A percentile compares a stretch with the other conserved stretches of the same genome.
Conservation (phyloP, 805 yeast species). For the Kuraishia piskuri region DNA sequence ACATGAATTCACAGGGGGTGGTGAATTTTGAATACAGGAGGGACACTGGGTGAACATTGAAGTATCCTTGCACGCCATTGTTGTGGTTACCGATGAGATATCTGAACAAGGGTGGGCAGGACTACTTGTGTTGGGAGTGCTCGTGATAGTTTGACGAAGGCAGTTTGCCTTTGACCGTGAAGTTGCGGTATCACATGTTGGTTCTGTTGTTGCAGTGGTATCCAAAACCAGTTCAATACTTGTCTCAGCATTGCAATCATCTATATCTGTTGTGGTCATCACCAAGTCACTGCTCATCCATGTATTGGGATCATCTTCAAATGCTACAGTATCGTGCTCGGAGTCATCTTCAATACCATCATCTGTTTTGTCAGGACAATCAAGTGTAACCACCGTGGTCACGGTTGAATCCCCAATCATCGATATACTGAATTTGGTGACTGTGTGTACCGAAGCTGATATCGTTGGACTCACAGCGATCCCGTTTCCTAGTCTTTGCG, state of each 20-base stretch:
- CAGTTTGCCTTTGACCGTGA: no score
- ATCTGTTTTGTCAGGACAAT: neutral
- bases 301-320: no score
- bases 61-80: no score
- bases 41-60: neutral
- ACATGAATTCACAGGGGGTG: neutral
- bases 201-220: no score
- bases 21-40: neutral
- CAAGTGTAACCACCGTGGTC: neutral
- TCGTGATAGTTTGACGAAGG: no score
- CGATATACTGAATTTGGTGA: neutral
- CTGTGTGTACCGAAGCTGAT: neutral
- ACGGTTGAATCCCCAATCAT: neutral
- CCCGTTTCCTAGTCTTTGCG: neutral
- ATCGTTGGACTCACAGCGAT: neutral
- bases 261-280: no score
- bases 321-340: neutral
- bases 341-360: neutral
- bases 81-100: no score
- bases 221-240: no score
- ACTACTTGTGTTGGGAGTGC: neutral
- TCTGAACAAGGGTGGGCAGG: neutral
- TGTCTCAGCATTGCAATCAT: no score
- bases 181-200: neutral
- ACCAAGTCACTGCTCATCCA: neutral